A percentile compares a stretch with the other conserved stretches of the same genome.
Evolutionary conservation across 1,284 basidiomycete genomes (phyloP).

Genomic region (Cutaneotrichosporon cyanovorans): DNA sequence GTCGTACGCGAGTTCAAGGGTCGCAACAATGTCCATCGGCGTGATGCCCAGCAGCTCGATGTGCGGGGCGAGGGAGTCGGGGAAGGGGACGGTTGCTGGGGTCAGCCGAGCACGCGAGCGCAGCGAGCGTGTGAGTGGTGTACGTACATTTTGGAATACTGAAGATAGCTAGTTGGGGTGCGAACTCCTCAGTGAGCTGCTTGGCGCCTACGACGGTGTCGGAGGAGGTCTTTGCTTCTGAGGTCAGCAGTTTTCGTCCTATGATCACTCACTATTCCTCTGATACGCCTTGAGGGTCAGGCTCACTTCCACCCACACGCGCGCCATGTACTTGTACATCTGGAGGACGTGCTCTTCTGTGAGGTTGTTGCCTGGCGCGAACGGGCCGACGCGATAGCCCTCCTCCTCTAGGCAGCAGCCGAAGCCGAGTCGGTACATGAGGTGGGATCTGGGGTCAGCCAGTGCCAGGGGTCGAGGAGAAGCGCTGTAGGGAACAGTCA

Average conservation of each 20-base stretch:
- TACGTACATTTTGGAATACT: constrained; percentile 5
- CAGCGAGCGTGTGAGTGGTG: background rate
- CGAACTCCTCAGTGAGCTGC: constrained; percentile 15
- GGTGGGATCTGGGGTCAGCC: constrained; percentile 18
- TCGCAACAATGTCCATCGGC: constrained; percentile 19
- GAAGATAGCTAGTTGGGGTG: constrained; percentile 6
- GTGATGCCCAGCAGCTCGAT: constrained; percentile 5
- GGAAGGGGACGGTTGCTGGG: constrained; percentile 4
- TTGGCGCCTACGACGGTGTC: background rate
- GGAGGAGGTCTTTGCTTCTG: background rate
- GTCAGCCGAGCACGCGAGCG: constrained; percentile 1
- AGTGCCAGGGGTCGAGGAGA: too few relatives aligned
- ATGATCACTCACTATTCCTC: constrained; percentile 15
- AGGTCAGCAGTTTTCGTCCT: background rate
- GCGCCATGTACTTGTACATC: constrained; percentile 38
- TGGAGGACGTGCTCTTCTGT: constrained; percentile 20
- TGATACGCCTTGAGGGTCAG: constrained; percentile 21
- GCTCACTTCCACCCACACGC: constrained; percentile 36
- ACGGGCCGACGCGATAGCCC: constrained; percentile 32
- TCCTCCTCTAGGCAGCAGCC: constrained; percentile 30
- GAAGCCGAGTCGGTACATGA: constrained; percentile 35
- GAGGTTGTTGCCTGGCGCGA: constrained; percentile 17
- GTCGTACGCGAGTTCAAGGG: constrained; percentile 30
- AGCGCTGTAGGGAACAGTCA: too few relatives aligned
- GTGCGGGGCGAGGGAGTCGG: constrained; percentile 3